phyloP scores from a whole-genome alignment of 2,329 filamentous ascomycete genomes.

The Fusarium staphyleae region DNA sequence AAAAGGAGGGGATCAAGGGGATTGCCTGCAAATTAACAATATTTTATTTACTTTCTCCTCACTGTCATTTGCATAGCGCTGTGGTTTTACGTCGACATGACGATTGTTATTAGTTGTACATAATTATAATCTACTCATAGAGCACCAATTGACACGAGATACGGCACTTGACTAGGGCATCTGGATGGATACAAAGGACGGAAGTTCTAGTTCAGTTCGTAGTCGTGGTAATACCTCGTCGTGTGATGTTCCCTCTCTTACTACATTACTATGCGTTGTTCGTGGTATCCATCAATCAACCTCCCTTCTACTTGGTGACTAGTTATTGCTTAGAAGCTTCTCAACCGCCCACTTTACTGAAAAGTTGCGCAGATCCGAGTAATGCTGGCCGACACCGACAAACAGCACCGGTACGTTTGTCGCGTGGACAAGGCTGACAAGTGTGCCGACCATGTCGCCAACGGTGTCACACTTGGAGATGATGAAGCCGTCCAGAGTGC shows the following conservation, averaged over 20 bases:
- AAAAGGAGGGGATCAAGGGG: too few relatives aligned
- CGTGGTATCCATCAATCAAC: slow-evolving; percentile 1
- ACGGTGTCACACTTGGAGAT: slow-evolving; percentile 99
- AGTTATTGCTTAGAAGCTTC: slow-evolving; percentile 64
- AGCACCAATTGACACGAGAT: slow-evolving; percentile 17
- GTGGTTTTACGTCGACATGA: slow-evolving; percentile 26
- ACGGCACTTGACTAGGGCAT: neutral
- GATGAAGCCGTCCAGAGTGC: slow-evolving; percentile 92
- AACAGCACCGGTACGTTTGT: slow-evolving; percentile 97
- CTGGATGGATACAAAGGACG: neutral
- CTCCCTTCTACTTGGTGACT: slow-evolving; percentile 20
- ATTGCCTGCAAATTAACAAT: slow-evolving; percentile 17
- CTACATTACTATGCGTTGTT: slow-evolving; percentile 16
- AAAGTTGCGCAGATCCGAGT: slow-evolving; percentile 72
- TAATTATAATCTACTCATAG: slow-evolving; percentile 40
- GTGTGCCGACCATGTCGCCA: slow-evolving; percentile 95
- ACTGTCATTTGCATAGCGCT: slow-evolving; percentile 36
- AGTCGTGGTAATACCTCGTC: neutral
- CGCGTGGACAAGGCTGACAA: slow-evolving; percentile 97
- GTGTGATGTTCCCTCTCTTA: slow-evolving; percentile 6
- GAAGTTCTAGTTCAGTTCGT: neutral
- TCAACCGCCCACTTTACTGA: slow-evolving; percentile 75
- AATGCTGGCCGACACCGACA: slow-evolving; percentile 76
- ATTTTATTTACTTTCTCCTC: slow-evolving; percentile 14
- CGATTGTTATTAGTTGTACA: slow-evolving; percentile 31